Conservation (phyloP, 164 flowering plant species). For the Hamamelis virginiana region DNA sequence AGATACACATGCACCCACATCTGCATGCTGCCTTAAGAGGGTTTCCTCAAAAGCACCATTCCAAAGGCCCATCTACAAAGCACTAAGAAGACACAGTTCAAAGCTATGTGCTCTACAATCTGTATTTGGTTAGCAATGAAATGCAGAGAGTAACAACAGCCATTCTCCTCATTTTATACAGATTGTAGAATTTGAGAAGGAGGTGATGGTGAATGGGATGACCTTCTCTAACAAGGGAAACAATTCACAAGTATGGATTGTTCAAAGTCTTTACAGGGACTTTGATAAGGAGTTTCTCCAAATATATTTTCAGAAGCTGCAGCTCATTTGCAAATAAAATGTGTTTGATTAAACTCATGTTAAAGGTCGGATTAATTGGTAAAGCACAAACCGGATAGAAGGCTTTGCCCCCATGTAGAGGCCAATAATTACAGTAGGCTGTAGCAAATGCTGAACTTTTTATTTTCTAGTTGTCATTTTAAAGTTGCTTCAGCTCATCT, state of each 20-base stretch:
- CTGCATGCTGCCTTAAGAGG: constrained; percentile 1
- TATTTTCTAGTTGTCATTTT: no score
- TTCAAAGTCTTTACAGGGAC: background rate
- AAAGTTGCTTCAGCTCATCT: no score
- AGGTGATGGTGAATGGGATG: background rate
- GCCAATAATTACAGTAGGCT: no score
- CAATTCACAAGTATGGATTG: background rate
- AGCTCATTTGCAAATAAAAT: background rate
- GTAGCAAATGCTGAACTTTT: no score
- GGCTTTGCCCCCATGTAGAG: background rate
- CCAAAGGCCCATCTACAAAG: no score
- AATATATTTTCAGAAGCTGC: background rate
- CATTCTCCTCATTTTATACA: background rate
- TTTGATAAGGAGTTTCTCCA: background rate
- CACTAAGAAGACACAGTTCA: no score
- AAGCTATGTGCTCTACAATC: no score
- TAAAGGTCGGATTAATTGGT: background rate
- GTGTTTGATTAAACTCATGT: background rate
- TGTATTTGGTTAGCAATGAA: background rate
- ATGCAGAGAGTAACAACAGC: background rate
- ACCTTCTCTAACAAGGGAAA: background rate
- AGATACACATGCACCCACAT: background rate
- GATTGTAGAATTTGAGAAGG: background rate
- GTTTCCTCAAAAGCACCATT: no score
- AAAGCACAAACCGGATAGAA: background rate